Evolutionary conservation across 2,329 filamentous ascomycete genomes (phyloP).

Genomic region (Ophiocordyceps australis): DNA sequence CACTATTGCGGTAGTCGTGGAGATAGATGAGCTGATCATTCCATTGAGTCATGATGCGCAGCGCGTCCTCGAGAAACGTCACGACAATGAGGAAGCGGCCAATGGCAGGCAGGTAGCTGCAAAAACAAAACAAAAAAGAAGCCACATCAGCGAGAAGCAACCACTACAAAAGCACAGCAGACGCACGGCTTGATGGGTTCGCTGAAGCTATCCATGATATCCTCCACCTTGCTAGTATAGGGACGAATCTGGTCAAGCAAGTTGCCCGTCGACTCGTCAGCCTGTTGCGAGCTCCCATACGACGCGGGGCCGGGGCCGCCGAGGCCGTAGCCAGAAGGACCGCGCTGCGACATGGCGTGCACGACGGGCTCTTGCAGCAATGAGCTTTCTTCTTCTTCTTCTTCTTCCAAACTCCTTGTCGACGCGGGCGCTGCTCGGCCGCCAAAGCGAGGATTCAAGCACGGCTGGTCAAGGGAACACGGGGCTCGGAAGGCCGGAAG

Average conservation of each 20-base stretch:
- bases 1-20: constrained; percentile 85
- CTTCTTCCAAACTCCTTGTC: too few relatives aligned
- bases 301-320: constrained; percentile 46
- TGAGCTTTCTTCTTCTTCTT: constrained; percentile 1
- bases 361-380: too few relatives aligned
- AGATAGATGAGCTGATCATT: constrained; percentile 85
- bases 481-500: too few relatives aligned
- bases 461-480: too few relatives aligned
- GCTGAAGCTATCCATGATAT: constrained; percentile 68
- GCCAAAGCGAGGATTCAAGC: too few relatives aligned
- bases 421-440: too few relatives aligned
- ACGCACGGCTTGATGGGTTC: constrained; percentile 85
- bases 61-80: constrained; percentile 90
- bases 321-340: constrained; percentile 68
- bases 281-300: constrained; percentile 41
- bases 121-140: constrained; percentile 5
- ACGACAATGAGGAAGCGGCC: constrained; percentile 96
- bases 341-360: constrained; percentile 27
- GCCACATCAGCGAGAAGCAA: too few relatives aligned
- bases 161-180: not conserved
- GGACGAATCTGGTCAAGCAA: constrained; percentile 70
- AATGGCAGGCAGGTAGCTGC: constrained; percentile 81
- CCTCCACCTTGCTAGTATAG: constrained; percentile 97
- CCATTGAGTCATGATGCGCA: constrained; percentile 97
- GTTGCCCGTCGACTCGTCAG: constrained; percentile 36